Evolutionary conservation across 768 basidiomycete species (phyloP), one percentile per base, ranked within the genome.

Genomic region (Zangia roseola): DNA sequence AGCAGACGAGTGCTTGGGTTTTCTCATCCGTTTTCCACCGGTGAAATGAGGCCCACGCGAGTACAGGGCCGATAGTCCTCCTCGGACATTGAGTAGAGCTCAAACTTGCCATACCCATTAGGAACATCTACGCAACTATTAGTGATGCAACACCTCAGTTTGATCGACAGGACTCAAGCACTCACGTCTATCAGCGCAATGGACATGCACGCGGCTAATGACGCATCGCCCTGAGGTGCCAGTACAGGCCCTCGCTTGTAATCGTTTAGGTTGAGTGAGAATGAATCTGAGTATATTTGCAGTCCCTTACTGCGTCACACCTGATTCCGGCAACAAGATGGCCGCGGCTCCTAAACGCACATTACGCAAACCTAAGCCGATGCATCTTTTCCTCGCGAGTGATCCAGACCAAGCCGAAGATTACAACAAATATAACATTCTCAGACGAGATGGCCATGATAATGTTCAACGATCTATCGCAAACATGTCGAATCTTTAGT

Each of bases 401-500:
- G 67, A 53, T 71, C 70, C 52, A 76, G 61, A 21, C 74, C 68
- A 54, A 75, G 68, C 24, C 73, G 69, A 24, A 73, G 59, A 56
- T 73, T 71, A 56, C 69, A 47, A 68, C 67, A 41, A 74, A 59
- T 59, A 78, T 63, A 20, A 70, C 67, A 58, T 76, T 78, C 61
- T 76, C 65, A 61, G 69, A 65, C 40, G 71, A 72, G 40, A 72
- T 61, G 55, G 69, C 70, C 75, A 80, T 73, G 64, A 74, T 72
- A 47, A 74, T 65, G 57, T 72, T 72, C 50, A 75, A 70, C 37
- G 72, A 70, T 62, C 69, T 73, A 65, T 74, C 69, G 60, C 70
- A 76, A 67, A 69, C 76, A 69, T 64, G 64, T 56, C 55, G 61
- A 61, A 73, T 70, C 67, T 67, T 72, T 59, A 55, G 58, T 62